A percentile compares a stretch with the other conserved stretches of the same genome.
phyloP scores from a whole-genome alignment of 352 stramenopile genomes.

The Pythium diclinum region DNA sequence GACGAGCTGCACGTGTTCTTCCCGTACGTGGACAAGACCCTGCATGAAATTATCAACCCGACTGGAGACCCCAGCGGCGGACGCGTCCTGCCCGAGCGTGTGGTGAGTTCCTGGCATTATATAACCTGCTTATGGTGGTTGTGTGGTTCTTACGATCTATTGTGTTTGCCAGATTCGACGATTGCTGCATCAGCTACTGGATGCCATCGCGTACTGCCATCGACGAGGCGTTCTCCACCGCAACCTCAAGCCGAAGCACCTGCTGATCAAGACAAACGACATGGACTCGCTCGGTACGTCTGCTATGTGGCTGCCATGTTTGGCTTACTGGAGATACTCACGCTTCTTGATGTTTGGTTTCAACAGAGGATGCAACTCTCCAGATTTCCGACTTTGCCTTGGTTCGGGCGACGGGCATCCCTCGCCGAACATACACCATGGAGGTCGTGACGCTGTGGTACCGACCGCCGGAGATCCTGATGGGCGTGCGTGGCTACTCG shows the following conservation, averaged over 20 bases:
- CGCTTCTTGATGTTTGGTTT: background rate
- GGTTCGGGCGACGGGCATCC: slow-evolving; percentile 85
- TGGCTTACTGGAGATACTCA: background rate
- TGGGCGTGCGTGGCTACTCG: slow-evolving; percentile 84
- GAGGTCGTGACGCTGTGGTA: slow-evolving; percentile 92
- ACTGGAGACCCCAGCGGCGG: slow-evolving; percentile 79
- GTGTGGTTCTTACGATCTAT: background rate
- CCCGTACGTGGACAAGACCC: slow-evolving; percentile 86
- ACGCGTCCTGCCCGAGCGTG: slow-evolving; percentile 63
- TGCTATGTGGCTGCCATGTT: background rate
- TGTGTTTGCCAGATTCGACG: slow-evolving; percentile 52
- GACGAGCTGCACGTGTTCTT: slow-evolving; percentile 91
- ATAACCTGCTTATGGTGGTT: background rate
- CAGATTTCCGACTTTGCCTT: slow-evolving; percentile 89
- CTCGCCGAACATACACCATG: slow-evolving; percentile 86
- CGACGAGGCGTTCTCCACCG: slow-evolving; percentile 84
- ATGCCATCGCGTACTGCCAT: slow-evolving; percentile 88
- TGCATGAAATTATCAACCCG: slow-evolving; percentile 91
- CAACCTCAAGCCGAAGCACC: slow-evolving; percentile 89
- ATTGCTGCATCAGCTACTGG: slow-evolving; percentile 82
- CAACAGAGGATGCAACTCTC: slow-evolving; percentile 51
- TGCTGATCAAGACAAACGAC: slow-evolving; percentile 79
- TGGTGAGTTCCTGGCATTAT: slow-evolving; percentile 37
- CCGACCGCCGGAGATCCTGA: slow-evolving; percentile 85
- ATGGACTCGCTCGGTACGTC: slow-evolving; percentile 54